Evolutionary conservation across 2,329 filamentous ascomycete genomes (phyloP), one percentile per base, ranked within the genome.

Genomic region (Fusarium redolens): DNA sequence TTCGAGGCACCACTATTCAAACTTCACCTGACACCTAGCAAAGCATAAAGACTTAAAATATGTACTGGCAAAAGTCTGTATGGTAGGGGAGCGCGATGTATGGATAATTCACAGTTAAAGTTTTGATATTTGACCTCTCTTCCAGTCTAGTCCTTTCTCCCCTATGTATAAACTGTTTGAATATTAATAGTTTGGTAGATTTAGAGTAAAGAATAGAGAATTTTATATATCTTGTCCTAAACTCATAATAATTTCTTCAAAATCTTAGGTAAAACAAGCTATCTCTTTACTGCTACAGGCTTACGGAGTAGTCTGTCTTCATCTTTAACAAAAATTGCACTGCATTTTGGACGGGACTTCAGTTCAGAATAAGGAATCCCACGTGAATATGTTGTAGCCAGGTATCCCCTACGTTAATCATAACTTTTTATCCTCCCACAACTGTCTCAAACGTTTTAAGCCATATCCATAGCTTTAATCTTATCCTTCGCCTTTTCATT

Each of bases 401-500:
- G 40, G 22, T 30, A 58, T 30, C 1, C 14, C 22, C 4, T 37
- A 11, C 22, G 14, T 37, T 13, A 50, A 58, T 59, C 56, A 59
- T 59, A 51, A 50, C 55, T 43, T 43, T 55, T 31, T 18, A n/a
- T 1, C 14, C 20, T n/a, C 9, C 14, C 28, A 12, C 30, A 44
- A 15, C 3, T 22, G 22, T 30, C 10, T n/a, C 14, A 8, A 13
- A 6, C 5, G 8, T 11, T 18, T 43, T 47, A 74, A 30, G 68
- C 71, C 63, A 73, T 74, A 25, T 74, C 71, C 6, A 51, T 41
- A 37, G 52, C 60, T 52, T 74, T 74, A 6, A 74, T 10, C 48
- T 74, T 69, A n/a, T 74, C 68, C 37, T 62, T 74, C 3, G 69
- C 54, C 37, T 18, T 74, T 14, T 74, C 71, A 40, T 61, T 41